Evolutionary conservation across 345 rosid species (phyloP).

Genomic region (Syzygium oleosum): DNA sequence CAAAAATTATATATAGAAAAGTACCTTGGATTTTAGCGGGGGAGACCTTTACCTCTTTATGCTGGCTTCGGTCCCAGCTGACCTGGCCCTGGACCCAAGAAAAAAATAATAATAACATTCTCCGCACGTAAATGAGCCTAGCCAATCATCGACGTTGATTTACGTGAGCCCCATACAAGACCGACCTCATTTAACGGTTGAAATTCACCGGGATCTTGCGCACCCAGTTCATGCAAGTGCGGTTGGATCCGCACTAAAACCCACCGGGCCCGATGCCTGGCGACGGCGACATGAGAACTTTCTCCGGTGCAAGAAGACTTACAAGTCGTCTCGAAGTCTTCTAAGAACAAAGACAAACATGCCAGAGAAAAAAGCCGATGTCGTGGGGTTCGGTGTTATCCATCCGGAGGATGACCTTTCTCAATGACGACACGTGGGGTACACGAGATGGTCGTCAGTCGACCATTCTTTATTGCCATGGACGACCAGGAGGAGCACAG

Average conservation of each 20-base stretch:
- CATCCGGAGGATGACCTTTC: not conserved
- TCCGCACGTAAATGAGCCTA: not conserved
- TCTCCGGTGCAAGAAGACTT: not conserved
- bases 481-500: too few species aligned
- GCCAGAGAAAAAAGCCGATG: not conserved
- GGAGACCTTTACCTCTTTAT: not conserved
- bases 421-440: not conserved
- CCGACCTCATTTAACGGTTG: too few species aligned
- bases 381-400: not conserved
- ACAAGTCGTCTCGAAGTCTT: not conserved
- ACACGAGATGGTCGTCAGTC: too few species aligned
- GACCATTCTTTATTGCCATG: too few species aligned
- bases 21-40: not conserved
- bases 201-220: too few species aligned
- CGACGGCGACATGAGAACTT: too few species aligned
- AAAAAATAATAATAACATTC: too few species aligned
- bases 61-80: not conserved
- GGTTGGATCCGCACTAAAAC: too few species aligned
- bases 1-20: not conserved
- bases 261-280: too few species aligned
- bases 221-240: too few species aligned
- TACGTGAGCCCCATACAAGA: not conserved
- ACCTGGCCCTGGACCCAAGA: not conserved
- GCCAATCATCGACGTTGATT: not conserved
- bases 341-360: not conserved